Evolutionary conservation across 495 filamentous ascomycete species (phyloP).

Genomic region (Penicillium psychrofluorescens): DNA sequence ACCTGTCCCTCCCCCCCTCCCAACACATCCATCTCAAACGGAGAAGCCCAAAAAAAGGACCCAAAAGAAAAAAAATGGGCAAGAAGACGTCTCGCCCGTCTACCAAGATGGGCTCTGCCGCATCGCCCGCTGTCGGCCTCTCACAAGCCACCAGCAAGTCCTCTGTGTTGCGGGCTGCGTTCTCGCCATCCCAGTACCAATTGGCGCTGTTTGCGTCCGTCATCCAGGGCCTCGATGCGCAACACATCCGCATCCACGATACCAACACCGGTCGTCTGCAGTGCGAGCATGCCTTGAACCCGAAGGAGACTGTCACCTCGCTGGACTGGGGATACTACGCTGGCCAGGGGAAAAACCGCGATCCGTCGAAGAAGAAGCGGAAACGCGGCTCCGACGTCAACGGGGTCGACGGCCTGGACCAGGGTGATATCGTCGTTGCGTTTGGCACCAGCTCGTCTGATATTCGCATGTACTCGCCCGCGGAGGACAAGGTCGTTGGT

Average conservation of each 20-base stretch:
- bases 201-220: slow-evolving; percentile 54
- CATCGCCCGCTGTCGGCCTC: slow-evolving; percentile 32
- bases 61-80: slow-evolving; percentile 37
- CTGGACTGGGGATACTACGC: slow-evolving; percentile 50
- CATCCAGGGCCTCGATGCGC: slow-evolving; percentile 51
- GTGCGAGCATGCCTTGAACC: slow-evolving; percentile 46
- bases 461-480: slow-evolving; percentile 47
- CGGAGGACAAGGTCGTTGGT: slow-evolving; percentile 43
- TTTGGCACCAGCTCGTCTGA: slow-evolving; percentile 48
- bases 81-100: slow-evolving; percentile 42
- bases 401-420: slow-evolving; percentile 28
- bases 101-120: slow-evolving; percentile 41
- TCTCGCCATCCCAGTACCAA: slow-evolving; percentile 49
- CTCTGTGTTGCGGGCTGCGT: slow-evolving; percentile 45
- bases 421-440: slow-evolving; percentile 43
- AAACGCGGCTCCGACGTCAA: slow-evolving; percentile 44
- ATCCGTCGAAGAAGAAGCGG: slow-evolving; percentile 50
- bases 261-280: slow-evolving; percentile 49
- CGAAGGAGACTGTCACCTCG: slow-evolving; percentile 47
- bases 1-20: not conserved
- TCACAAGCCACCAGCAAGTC: slow-evolving; percentile 37
- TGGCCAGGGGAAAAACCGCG: slow-evolving; percentile 24
- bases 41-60: slow-evolving; percentile 10
- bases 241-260: slow-evolving; percentile 54
- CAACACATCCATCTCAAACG: not conserved